Evolutionary conservation across 345 rosid species (phyloP), one percentile per base, ranked within the genome.

Genomic region (Gynandropsis gynandra): DNA sequence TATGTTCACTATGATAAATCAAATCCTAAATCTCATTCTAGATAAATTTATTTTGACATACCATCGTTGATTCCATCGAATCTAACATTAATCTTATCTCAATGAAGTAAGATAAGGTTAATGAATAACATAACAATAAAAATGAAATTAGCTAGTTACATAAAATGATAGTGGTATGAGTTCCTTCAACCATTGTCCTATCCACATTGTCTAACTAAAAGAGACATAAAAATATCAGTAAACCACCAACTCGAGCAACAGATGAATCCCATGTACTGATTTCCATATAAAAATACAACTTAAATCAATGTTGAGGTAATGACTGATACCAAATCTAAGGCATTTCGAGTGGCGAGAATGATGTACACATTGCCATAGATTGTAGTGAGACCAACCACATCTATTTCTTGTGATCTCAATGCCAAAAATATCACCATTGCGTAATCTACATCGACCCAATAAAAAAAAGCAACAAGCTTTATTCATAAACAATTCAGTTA

Each of bases 361-460:
- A 95, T 87, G 61, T 82, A 82, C 9, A 87, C 98, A 61, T 92
- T 92, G 37, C 98, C 98, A 44, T 52, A 92, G 34, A 92, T 84
- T 4, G 98, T 92, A n/a, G 98, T 92, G 31, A 92, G 81, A 1
- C 95, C 98, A 58, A 87, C 84, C 16, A 92, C 87, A 66, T 87
- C 96, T 33, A 87, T 84, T 72, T 84, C 98, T 3, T 96, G 95
- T 21, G 89, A 92, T 32, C 63, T 75, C 20, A 92, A 51, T 14
- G 98, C 96, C 40, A 92, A 64, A 64, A 84, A 84, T 36, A 92
- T 79, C 2, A 95, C 96, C 93, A 92, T 77, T 63, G 98, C 95
- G 68, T 92, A 96, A 76, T 92, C 98, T 84, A 70, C 60, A 71
- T 20, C 45, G 32, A 13, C 42, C 40, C 10, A 47, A 61, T n/a